These are phyloP conservation scores for Crepidotus variabilis DNA, from an alignment of 768 basidiomycete genomes.

Conservation along the genomic window DNA sequence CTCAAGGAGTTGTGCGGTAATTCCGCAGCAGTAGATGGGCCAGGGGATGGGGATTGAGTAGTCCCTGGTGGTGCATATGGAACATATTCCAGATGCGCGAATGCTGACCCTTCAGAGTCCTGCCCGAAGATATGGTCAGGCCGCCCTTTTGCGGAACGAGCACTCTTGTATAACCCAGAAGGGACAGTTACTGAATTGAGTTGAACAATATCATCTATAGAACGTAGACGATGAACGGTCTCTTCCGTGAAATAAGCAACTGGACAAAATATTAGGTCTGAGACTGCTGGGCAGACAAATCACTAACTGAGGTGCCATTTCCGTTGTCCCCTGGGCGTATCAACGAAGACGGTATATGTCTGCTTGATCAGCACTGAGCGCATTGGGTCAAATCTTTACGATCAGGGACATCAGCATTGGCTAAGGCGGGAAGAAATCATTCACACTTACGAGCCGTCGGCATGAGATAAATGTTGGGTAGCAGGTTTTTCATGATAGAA, in stretches of 20 bases:
- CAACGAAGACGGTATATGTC: slow-evolving; percentile 77
- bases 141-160: slow-evolving; percentile 59
- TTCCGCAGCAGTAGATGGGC: slow-evolving; percentile 3
- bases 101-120: slow-evolving; percentile 32
- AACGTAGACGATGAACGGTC: slow-evolving; percentile 52
- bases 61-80: slow-evolving; percentile 29
- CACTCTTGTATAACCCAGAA: slow-evolving; percentile 66
- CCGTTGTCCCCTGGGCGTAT: slow-evolving; percentile 59
- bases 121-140: slow-evolving; percentile 48
- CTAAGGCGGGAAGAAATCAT: slow-evolving; percentile 17
- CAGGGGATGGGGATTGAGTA: slow-evolving; percentile 17
- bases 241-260: slow-evolving; percentile 82
- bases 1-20: slow-evolving; percentile 13
- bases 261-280: slow-evolving; percentile 20
- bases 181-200: slow-evolving; percentile 52
- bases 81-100: slow-evolving; percentile 42
- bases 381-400: slow-evolving; percentile 23
- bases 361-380: slow-evolving; percentile 64
- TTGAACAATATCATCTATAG: slow-evolving; percentile 61
- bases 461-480: slow-evolving; percentile 39
- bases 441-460: slow-evolving; percentile 37
- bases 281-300: neutral
- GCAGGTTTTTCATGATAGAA: slow-evolving; percentile 78
- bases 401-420: slow-evolving; percentile 1
- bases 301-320: slow-evolving; percentile 80